Base-by-base conservation (phyloP, 2,329 filamentous ascomycete genomes). In the Clonostachys rosea region DNA sequence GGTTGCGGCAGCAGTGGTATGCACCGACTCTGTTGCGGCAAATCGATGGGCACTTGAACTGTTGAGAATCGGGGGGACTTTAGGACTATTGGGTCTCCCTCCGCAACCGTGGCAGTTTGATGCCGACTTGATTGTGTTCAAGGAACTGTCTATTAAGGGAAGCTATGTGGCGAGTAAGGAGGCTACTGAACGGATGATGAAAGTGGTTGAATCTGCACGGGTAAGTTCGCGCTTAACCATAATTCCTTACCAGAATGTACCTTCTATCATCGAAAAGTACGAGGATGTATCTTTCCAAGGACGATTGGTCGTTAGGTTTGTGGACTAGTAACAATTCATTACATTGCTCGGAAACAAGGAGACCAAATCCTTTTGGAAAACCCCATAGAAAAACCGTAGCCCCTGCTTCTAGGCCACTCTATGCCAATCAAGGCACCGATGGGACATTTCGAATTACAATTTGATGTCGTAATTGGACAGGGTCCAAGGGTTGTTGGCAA, bases 31-130 rank as follows among this genome's bases (percentile, higher is more conserved):
- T 0, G 42, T 66, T 10, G 46, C 49, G 0, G 62, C 59, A 10
- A 65, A 62, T 42, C 49, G 52, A 5, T 65, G 62, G 63, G 53
- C 62, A 2, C 48, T 64, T 10, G 48, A 43, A 8, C 47, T 59
- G 3, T 51, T 66, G 13, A 49, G 62, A 7, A 55, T 63, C 12
- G 59, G 59, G 5, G 63, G 62, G 3, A 53, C 52, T 0, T 49
- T 63, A 47, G 62, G 59, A 1, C 51, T 59, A 4, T 53, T 65
- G 6, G 63, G 63, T 6, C 48, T 66, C 12, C 63, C 63, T 2
- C 49, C 58, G 2, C 54, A 64, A 3, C 48, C 50, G n/a, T 65
- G 58, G 60, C 54, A 56, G 20, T 64, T 66, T 41, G 63, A 66
- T 46, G 47, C 62, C 0, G 52, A 51, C 13, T 43, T 54, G 1